Percentiles rank a stretch among this genome's conserved stretches.
phyloP scores from a whole-genome alignment of 2,329 filamentous ascomycete genomes.

The Lecanosticta acicola region DNA sequence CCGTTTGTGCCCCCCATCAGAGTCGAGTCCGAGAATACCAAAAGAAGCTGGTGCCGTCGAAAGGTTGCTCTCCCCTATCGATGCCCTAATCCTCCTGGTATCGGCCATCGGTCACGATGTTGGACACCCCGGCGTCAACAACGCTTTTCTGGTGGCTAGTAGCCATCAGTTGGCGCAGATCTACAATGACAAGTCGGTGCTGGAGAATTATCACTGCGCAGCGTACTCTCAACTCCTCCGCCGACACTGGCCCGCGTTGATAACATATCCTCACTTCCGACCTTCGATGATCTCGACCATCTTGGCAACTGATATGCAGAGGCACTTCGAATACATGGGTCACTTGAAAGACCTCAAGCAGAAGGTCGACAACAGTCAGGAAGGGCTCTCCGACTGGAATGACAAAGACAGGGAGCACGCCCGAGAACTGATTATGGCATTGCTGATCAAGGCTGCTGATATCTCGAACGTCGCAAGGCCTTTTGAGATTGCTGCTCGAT shows the following conservation, averaged over 20 bases:
- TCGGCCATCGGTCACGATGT: constrained; percentile 98
- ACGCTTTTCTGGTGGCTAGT: constrained; percentile 85
- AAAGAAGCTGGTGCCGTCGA: constrained; percentile 56
- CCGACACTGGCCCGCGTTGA: constrained; percentile 81
- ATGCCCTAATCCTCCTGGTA: constrained; percentile 81
- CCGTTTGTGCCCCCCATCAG: constrained; percentile 54
- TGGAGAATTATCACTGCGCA: constrained; percentile 96
- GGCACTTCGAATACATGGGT: constrained; percentile 96
- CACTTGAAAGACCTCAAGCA: constrained; percentile 75
- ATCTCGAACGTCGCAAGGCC: constrained; percentile 95
- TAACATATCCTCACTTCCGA: constrained; percentile 72
- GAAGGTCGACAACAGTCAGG: constrained; percentile 63
- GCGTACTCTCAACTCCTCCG: constrained; percentile 94
- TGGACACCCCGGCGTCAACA: constrained; percentile 95
- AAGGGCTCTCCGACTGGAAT: constrained; percentile 65
- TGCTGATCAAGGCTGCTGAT: constrained; percentile 96
- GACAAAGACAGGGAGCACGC: constrained; percentile 69
- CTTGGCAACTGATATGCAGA: constrained; percentile 91
- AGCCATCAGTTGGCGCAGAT: constrained; percentile 90
- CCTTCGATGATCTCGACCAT: constrained; percentile 97
- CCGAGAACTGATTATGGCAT: constrained; percentile 74
- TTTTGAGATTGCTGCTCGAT: constrained; percentile 74
- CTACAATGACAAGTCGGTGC: constrained; percentile 93
- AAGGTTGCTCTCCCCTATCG: constrained; percentile 72
- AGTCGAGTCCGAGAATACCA: constrained; percentile 40